Evolutionary conservation across 1,139 yeast species (phyloP).

Genomic region (Candida buenavistaensis): DNA sequence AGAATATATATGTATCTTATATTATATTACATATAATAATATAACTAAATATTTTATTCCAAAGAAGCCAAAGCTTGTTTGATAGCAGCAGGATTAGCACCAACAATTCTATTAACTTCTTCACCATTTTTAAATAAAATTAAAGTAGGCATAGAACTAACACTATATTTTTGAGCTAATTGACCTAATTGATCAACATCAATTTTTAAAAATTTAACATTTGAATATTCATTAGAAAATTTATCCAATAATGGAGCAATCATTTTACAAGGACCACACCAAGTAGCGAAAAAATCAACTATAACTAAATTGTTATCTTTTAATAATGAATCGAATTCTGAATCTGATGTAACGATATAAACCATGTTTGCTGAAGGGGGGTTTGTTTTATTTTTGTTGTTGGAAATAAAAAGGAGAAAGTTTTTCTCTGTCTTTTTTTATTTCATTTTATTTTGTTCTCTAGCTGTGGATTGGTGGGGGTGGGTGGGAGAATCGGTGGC

Average conservation of each 20-base stretch:
- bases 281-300: conserved; percentile 82
- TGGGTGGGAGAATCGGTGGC: too few relatives aligned
- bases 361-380: conserved; percentile 33
- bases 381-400: not conserved
- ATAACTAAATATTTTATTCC: conserved; percentile 31
- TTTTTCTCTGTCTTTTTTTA: not conserved
- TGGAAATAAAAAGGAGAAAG: too few relatives aligned
- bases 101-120: conserved; percentile 71
- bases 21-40: too few relatives aligned
- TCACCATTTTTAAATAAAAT: conserved; percentile 76
- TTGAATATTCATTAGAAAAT: conserved; percentile 43
- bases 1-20: too few relatives aligned
- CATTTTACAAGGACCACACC: conserved; percentile 95
- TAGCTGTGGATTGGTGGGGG: too few relatives aligned
- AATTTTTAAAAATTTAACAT: conserved; percentile 75
- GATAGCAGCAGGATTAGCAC: conserved; percentile 84
- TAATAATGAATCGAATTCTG: conserved; percentile 64
- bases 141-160: conserved; percentile 89
- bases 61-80: conserved; percentile 64
- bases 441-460: not conserved
- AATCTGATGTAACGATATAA: conserved; percentile 40
- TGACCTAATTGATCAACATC: conserved; percentile 80
- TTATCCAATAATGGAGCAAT: conserved; percentile 78
- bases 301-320: conserved; percentile 61
- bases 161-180: conserved; percentile 70